Evolutionary conservation across 108 stramenopile species (phyloP).

Genomic region (Skeletonema menzelii): DNA sequence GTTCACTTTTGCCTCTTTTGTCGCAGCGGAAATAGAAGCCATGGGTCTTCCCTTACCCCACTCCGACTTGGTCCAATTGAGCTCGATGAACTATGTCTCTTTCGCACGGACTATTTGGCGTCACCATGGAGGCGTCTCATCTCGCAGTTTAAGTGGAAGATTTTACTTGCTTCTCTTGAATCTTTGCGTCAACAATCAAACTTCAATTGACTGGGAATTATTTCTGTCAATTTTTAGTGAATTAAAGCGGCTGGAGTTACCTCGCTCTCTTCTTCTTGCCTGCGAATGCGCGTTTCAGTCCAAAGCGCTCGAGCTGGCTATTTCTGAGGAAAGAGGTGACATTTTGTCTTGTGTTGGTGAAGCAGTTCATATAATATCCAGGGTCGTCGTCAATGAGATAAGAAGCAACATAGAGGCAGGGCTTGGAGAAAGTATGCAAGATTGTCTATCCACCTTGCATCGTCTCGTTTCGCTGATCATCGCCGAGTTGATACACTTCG

Average conservation of each 20-base stretch:
- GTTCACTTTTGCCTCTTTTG: slow-evolving; percentile 71
- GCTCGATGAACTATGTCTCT: slow-evolving; percentile 78
- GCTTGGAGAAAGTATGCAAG: slow-evolving; percentile 13
- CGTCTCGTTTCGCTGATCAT: slow-evolving; percentile 26
- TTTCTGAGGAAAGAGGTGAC: slow-evolving; percentile 11
- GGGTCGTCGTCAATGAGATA: slow-evolving; percentile 22
- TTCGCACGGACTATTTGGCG: slow-evolving; percentile 84
- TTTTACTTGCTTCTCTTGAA: slow-evolving; percentile 75
- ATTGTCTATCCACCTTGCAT: slow-evolving; percentile 25
- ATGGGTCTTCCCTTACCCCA: slow-evolving; percentile 86
- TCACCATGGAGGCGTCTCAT: slow-evolving; percentile 57
- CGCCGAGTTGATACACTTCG: not conserved
- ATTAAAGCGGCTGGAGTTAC: slow-evolving; percentile 51
- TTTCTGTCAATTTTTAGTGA: slow-evolving; percentile 54
- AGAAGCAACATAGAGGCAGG: slow-evolving; percentile 1
- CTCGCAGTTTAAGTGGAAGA: slow-evolving; percentile 56
- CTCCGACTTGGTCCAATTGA: slow-evolving; percentile 74
- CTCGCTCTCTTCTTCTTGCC: slow-evolving; percentile 66
- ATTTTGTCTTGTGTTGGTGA: slow-evolving; percentile 25
- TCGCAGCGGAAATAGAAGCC: slow-evolving; percentile 87
- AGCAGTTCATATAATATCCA: slow-evolving; percentile 11
- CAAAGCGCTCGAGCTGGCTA: slow-evolving; percentile 21
- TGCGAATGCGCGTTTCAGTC: slow-evolving; percentile 58
- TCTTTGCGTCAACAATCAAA: slow-evolving; percentile 58
- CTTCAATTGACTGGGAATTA: slow-evolving; percentile 57